These are phyloP conservation scores for Mycena vitilis DNA, from an alignment of 768 basidiomycete species.

Conservation along the genomic window DNA sequence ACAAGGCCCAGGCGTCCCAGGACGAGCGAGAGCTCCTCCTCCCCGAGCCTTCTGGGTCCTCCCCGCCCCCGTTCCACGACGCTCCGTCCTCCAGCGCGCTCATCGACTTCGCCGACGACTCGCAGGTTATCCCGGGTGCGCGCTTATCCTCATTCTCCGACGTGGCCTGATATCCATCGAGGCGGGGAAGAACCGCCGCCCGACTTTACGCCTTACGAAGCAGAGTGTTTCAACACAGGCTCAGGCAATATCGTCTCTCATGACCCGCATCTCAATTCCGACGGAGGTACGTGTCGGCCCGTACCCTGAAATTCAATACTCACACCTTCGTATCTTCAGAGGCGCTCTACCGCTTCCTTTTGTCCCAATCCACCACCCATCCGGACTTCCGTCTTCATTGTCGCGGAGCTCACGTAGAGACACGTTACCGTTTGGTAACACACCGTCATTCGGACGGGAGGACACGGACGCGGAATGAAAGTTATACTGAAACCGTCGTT, in stretches of 20 bases:
- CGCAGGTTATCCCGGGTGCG: slow-evolving; percentile 14
- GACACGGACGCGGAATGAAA: slow-evolving; percentile 53
- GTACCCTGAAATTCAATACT: slow-evolving; percentile 15
- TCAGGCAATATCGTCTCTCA: slow-evolving; percentile 73
- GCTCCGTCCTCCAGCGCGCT: slow-evolving; percentile 21
- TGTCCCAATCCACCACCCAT: slow-evolving; percentile 60
- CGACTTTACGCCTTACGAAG: slow-evolving; percentile 70
- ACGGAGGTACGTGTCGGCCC: slow-evolving; percentile 53
- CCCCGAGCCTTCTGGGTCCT: slow-evolving; percentile 7
- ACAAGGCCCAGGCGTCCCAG: slow-evolving; percentile 6
- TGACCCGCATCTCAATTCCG: slow-evolving; percentile 74
- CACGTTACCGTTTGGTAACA: slow-evolving; percentile 59
- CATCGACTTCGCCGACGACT: slow-evolving; percentile 30
- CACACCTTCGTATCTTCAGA: slow-evolving; percentile 44
- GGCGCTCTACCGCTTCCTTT: slow-evolving; percentile 79
- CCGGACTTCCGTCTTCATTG: slow-evolving; percentile 62
- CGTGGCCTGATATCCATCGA: slow-evolving; percentile 15
- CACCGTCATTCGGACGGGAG: slow-evolving; percentile 48
- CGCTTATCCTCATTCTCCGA: background rate
- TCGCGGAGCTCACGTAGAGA: slow-evolving; percentile 68
- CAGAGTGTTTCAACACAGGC: slow-evolving; percentile 64
- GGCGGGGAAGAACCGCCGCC: slow-evolving; percentile 66
- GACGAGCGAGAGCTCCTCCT: background rate
- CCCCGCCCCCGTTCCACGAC: slow-evolving; percentile 28
- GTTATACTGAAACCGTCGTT: slow-evolving; percentile 67